phyloP scores from a whole-genome alignment of 2,329 filamentous ascomycete species.

The Lizonia empirigonia region DNA sequence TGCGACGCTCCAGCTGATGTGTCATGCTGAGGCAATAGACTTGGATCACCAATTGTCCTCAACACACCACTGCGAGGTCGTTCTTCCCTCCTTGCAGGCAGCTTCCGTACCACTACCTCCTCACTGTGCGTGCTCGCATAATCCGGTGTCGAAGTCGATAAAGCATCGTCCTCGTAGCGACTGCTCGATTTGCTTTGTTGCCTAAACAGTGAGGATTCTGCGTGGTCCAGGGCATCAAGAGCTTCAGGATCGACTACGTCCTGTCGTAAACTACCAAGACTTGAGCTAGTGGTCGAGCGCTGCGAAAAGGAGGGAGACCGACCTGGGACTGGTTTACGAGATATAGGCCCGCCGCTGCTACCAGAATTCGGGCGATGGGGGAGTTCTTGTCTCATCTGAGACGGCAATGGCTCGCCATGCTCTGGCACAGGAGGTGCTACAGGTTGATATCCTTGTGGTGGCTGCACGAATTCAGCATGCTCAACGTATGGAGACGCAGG shows the following conservation, averaged over 20 bases:
- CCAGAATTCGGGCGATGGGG: conserved; percentile 34
- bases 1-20: conserved; percentile 12
- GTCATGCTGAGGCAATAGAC: conserved; percentile 49
- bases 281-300: conserved; percentile 49
- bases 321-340: conserved; percentile 51
- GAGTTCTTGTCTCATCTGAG: conserved; percentile 30
- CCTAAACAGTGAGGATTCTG: conserved; percentile 33
- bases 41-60: conserved; percentile 71
- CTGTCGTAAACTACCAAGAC: conserved; percentile 52
- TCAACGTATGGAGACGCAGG: conserved; percentile 53
- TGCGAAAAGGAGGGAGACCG: conserved; percentile 47
- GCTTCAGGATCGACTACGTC: conserved; percentile 53
- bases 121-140: conserved; percentile 70
- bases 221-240: conserved; percentile 48
- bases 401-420: conserved; percentile 37
- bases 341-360: conserved; percentile 33
- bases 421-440: conserved; percentile 45
- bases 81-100: conserved; percentile 62
- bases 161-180: conserved; percentile 68
- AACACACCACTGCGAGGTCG: conserved; percentile 78
- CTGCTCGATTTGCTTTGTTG: conserved; percentile 52
- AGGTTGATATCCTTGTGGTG: conserved; percentile 39
- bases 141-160: conserved; percentile 72
- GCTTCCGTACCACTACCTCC: conserved; percentile 46
- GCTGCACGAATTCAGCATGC: conserved; percentile 46